These are phyloP conservation scores for Dendrobium huoshanense DNA, from an alignment of 106 monocot species.

Conservation along the genomic window DNA sequence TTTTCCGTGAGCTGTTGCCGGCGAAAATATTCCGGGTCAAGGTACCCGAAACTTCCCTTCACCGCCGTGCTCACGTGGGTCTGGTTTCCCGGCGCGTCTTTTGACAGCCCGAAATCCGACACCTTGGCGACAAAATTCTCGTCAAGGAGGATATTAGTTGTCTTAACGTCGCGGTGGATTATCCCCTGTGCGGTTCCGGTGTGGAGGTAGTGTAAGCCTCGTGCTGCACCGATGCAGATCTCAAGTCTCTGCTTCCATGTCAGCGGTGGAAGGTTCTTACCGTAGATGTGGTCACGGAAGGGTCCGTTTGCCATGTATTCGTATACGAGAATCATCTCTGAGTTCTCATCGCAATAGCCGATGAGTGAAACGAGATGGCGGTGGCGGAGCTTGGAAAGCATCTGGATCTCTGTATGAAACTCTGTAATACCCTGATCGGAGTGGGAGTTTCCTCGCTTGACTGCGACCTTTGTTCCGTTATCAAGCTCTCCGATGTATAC, in stretches of 20 bases:
- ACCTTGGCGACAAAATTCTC: constrained; percentile 57
- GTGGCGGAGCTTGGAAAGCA: constrained; percentile 42
- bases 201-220: constrained; percentile 24
- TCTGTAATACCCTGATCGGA: constrained; percentile 50
- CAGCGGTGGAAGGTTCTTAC: constrained; percentile 30
- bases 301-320: constrained; percentile 53
- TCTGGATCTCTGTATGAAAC: constrained; percentile 60
- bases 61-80: constrained; percentile 27
- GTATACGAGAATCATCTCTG: constrained; percentile 55
- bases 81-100: constrained; percentile 25
- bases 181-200: constrained; percentile 39
- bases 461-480: constrained; percentile 54
- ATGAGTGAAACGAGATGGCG: constrained; percentile 46
- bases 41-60: constrained; percentile 27
- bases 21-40: constrained; percentile 29
- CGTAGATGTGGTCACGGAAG: constrained; percentile 57
- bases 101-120: constrained; percentile 56
- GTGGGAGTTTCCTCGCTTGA: constrained; percentile 51
- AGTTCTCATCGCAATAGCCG: constrained; percentile 53
- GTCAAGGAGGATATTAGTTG: constrained; percentile 74
- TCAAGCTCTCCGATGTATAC: constrained; percentile 51
- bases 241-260: constrained; percentile 32
- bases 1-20: constrained; percentile 30
- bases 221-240: constrained; percentile 26
- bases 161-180: constrained; percentile 86